These are phyloP conservation scores for Diaporthe capsici DNA, from an alignment of 2,329 filamentous ascomycete genomes.

Conservation along the genomic window DNA sequence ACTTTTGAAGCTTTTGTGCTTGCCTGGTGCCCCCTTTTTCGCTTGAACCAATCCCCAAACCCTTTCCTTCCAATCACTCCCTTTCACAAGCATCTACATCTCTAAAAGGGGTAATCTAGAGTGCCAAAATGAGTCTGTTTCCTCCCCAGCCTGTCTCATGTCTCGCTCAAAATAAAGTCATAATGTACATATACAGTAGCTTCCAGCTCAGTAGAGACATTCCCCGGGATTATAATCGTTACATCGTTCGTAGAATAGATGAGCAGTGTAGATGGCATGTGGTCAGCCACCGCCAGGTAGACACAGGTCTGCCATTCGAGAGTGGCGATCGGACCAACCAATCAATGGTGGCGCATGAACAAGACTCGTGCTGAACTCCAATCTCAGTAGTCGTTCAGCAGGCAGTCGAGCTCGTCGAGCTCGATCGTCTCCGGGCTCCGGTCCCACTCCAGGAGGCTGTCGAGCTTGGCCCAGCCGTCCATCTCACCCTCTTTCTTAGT, in stretches of 20 bases:
- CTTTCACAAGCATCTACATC: conserved; percentile 25
- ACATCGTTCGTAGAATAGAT: conserved; percentile 26
- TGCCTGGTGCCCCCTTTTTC: conserved; percentile 21
- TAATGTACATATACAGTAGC: conserved; percentile 36
- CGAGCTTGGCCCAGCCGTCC: conserved; percentile 61
- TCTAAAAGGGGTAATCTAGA: conserved; percentile 34
- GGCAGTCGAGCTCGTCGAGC: conserved; percentile 90
- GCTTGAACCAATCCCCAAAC: background rate
- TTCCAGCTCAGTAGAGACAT: conserved; percentile 16
- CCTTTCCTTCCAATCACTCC: background rate
- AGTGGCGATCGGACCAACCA: conserved; percentile 28
- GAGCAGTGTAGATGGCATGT: conserved; percentile 18
- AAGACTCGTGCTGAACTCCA: background rate
- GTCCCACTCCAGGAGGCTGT: conserved; percentile 69
- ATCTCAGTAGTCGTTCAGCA: conserved; percentile 77
- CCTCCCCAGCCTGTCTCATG: background rate
- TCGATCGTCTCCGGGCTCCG: conserved; percentile 89
- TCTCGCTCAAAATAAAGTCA: conserved; percentile 26
- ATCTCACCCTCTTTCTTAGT: conserved; percentile 57
- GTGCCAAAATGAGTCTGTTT: conserved; percentile 18
- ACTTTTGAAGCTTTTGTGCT: conserved; percentile 31
- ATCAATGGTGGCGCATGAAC: conserved; percentile 26
- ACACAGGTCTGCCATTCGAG: background rate
- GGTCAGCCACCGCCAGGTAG: background rate
- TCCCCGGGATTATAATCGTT: conserved; percentile 24